Base-by-base conservation (phyloP, 2,329 filamentous ascomycete species). In the Helotiales sp. region DNA sequence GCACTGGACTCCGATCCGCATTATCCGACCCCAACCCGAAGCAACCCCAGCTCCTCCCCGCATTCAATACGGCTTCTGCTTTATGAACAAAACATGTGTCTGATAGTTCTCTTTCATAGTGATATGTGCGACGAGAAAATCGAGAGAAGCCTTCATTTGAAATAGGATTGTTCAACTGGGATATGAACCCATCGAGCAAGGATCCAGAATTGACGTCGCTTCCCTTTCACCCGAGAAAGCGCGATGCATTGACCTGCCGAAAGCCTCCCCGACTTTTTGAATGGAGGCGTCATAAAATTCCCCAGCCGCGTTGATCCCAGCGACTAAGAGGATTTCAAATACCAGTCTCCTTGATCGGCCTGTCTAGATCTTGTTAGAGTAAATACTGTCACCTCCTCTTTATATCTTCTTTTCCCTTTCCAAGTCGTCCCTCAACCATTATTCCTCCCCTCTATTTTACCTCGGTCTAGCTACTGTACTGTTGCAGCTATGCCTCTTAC, bases 401-500 rank as follows among this genome's bases (percentile, higher is more conserved):
- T 47, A 43, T 37, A 24, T 40, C 15, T 22, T 37, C 43, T 50
- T 49, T 26, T 32, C 26, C 40, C 8, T 32, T 45, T n/a, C 40
- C 17, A 32, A 40, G 28, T 47, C 24, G 20, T 20, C 30, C 52
- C 10, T 40, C 32, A 8, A 30, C 30, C 15, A 24, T 34, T 43
- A n/a, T 49, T 5, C 32, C 11, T 4, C 30, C 11, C 22, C 26
- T 34, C 30, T 54, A 20, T 40, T 47, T 28, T 37, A 30, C 20
- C 61, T 63, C 61, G 32, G 49, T 28, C 11, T 49, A 28, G 40
- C n/a, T 20, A 45, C n/a, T 20, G 20, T 20, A 34, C 24, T 45
- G 63, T 26, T 59, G 52, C 37, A 65, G 72, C 68, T 17, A 78
- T 77, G 75, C 43, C 66, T 70, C 71, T 88, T 40, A 84, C 80